Conservation (phyloP, 192 early-diverging fungal genomes). For the Gaertneriomyces sp. region DNA sequence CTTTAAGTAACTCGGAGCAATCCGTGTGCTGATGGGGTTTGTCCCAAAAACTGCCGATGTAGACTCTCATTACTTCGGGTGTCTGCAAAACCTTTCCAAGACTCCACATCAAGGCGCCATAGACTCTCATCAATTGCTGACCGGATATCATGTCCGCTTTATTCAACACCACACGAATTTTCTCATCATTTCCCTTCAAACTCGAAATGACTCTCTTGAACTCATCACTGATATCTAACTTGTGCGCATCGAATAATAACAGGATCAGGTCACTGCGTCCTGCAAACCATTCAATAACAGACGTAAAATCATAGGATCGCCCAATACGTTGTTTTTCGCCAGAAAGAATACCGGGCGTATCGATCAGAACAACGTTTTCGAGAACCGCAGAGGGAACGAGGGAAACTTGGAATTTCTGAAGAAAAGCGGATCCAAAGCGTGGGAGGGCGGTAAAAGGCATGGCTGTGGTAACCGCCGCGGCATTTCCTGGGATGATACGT, state of each 20-base stretch:
- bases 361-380: conserved; percentile 79
- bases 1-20: conserved; percentile 60
- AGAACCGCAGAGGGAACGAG: conserved; percentile 71
- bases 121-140: conserved; percentile 86
- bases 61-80: conserved; percentile 87
- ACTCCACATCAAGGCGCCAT: conserved; percentile 92
- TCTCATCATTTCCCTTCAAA: conserved; percentile 81
- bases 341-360: conserved; percentile 87
- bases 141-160: conserved; percentile 84
- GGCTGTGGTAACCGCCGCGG: conserved; percentile 76
- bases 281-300: conserved; percentile 82
- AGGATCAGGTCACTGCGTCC: conserved; percentile 80
- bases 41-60: conserved; percentile 70
- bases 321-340: conserved; percentile 80
- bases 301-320: conserved; percentile 77
- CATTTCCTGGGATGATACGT: conserved; percentile 81
- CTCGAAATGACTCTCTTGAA: conserved; percentile 76
- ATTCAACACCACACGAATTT: conserved; percentile 80
- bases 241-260: conserved; percentile 83
- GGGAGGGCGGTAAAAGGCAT: conserved; percentile 75
- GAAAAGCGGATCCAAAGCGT: conserved; percentile 74
- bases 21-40: conserved; percentile 70
- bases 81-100: conserved; percentile 83
- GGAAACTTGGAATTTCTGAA: conserved; percentile 82
- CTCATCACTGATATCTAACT: conserved; percentile 87